Base-by-base conservation (phyloP, 345 rosid genomes). In the Gossypium turneri region DNA sequence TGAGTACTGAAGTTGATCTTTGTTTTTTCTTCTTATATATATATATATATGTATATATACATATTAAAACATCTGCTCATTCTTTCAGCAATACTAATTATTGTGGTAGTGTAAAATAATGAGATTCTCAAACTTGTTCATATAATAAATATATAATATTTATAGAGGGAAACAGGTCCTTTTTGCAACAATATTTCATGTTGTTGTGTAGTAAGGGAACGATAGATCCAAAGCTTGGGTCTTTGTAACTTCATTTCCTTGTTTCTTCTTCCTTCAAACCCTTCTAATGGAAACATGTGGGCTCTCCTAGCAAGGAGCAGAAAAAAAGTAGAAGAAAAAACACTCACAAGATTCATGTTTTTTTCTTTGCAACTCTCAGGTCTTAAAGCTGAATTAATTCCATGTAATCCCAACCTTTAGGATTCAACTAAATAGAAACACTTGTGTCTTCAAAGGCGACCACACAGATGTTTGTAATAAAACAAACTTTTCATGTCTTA, bases 221-320 rank as follows among this genome's bases (percentile, higher is more conserved):
- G 81, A 86, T 83, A 80, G 77, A 82, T 84, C 85, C 88, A 80
- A 89, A 83, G 86, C 81, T 79, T 84, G 77, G 34, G 41, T 65
- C 74, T 80, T 43, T 20, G n/a, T 45, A 4, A 9, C n/a, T 62
- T 41, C 6, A 11, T 50, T 51, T 59, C 57, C 41, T 61, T 52
- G 57, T 16, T 17, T 53, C 58, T 53, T 53, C 22, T 47, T 47
- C 51, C 51, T 47, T 11, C 51, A 10, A 53, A 53, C 6, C 9
- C 58, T 53, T 53, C 57, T 24, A 25, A 45, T 53, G 84, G 85
- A 80, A 70, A 86, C 88, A 85, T 86, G 88, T 83, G 89, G 91
- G 91, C 91, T 86, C 88, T 85, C 79, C 62, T 52, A 62, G 86
- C 84, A 77, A 65, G 69, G 43, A 38, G 9, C 62, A 29, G 13